phyloP scores from a whole-genome alignment of 352 stramenopile species.

The Phytophthora boehmeriae region DNA sequence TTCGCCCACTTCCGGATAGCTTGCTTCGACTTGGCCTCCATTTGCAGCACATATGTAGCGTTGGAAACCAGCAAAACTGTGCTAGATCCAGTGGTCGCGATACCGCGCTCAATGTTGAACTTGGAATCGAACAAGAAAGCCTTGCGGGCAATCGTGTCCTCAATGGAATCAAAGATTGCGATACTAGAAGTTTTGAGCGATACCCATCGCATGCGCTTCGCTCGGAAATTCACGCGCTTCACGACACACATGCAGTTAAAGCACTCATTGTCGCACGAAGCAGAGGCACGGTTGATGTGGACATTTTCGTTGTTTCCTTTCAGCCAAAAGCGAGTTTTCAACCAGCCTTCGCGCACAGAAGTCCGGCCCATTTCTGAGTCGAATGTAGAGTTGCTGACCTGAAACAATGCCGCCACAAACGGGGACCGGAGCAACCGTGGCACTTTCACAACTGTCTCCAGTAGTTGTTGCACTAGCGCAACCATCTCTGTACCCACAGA shows the following conservation, averaged over 20 bases:
- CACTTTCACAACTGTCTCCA: slow-evolving; percentile 72
- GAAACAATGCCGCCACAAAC: slow-evolving; percentile 79
- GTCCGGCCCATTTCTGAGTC: slow-evolving; percentile 84
- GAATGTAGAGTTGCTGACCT: slow-evolving; percentile 87
- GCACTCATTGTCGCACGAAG: slow-evolving; percentile 86
- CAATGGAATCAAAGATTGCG: slow-evolving; percentile 80
- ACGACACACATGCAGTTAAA: slow-evolving; percentile 91
- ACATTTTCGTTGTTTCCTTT: slow-evolving; percentile 88
- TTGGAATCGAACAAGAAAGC: slow-evolving; percentile 85
- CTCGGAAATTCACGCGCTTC: slow-evolving; percentile 86
- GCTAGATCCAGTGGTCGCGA: slow-evolving; percentile 80
- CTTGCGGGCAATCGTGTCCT: slow-evolving; percentile 68
- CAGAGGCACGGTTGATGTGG: slow-evolving; percentile 75
- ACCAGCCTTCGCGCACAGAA: slow-evolving; percentile 81
- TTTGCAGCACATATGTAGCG: slow-evolving; percentile 84
- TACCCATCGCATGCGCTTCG: slow-evolving; percentile 83
- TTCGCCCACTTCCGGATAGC: slow-evolving; percentile 85
- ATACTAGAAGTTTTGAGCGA: slow-evolving; percentile 84
- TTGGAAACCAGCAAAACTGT: slow-evolving; percentile 83
- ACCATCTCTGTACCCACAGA: slow-evolving; percentile 81
- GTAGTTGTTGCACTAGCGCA: slow-evolving; percentile 72
- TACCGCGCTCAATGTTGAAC: slow-evolving; percentile 80
- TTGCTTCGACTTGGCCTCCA: slow-evolving; percentile 84
- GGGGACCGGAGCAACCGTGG: slow-evolving; percentile 66
- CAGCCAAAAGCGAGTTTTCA: slow-evolving; percentile 84